Percentiles rank a stretch among this genome's conserved stretches.
phyloP scores from a whole-genome alignment of 768 basidiomycete species.

The Hemileccinum rubropunctum region DNA sequence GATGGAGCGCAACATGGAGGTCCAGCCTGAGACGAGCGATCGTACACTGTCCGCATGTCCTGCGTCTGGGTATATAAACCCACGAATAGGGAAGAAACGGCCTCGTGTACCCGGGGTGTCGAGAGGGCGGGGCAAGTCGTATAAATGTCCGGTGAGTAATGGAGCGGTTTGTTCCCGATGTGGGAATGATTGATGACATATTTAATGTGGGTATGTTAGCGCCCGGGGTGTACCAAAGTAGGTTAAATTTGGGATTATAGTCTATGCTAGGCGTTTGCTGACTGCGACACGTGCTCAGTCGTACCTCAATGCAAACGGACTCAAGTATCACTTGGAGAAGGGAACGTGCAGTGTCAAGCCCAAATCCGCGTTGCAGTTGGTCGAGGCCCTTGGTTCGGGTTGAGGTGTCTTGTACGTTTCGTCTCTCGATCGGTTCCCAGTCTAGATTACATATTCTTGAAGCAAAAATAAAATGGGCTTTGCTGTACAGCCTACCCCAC shows the following conservation, averaged over 20 bases:
- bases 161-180: neutral
- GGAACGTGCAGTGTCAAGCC: slow-evolving; percentile 55
- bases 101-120: slow-evolving; percentile 20
- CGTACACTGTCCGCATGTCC: neutral
- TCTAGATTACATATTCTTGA: too few species aligned
- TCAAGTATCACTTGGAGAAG: slow-evolving; percentile 66
- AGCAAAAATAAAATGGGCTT: too few species aligned
- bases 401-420: neutral
- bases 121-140: slow-evolving; percentile 40
- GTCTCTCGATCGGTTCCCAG: neutral
- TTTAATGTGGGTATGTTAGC: slow-evolving; percentile 19
- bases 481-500: slow-evolving; percentile 15
- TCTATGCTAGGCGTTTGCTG: neutral
- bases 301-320: slow-evolving; percentile 65
- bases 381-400: too few species aligned
- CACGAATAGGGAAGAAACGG: slow-evolving; percentile 8
- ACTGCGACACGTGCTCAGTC: slow-evolving; percentile 30
- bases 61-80: neutral
- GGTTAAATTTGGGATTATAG: slow-evolving; percentile 16
- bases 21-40: too few species aligned
- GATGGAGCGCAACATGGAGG: neutral
- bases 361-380: neutral
- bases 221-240: slow-evolving; percentile 53
- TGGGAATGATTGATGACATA: neutral
- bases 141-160: slow-evolving; percentile 47